These are phyloP conservation scores for Populus nigra DNA, from an alignment of 345 rosid species.

Conservation along the genomic window DNA sequence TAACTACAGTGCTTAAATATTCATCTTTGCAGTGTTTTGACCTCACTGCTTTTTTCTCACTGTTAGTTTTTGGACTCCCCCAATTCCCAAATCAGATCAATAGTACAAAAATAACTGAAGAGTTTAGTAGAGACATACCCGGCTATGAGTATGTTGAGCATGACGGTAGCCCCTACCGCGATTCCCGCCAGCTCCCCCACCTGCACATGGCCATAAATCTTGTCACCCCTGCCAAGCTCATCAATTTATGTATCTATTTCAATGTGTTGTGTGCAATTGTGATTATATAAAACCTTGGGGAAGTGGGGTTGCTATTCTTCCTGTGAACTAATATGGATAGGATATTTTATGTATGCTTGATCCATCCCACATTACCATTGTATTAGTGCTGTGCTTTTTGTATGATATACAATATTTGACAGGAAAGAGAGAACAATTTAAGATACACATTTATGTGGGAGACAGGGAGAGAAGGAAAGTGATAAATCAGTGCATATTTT, in stretches of 20 bases:
- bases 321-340: neutral
- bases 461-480: neutral
- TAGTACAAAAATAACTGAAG: neutral
- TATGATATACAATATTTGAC: too few relatives aligned
- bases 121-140: conserved; percentile 42
- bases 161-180: conserved; percentile 90
- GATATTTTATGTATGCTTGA: too few relatives aligned
- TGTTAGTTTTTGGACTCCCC: neutral
- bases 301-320: neutral
- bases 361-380: too few relatives aligned
- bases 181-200: conserved; percentile 90
- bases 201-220: conserved; percentile 32
- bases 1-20: neutral
- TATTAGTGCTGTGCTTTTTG: too few relatives aligned
- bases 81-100: neutral
- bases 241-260: neutral
- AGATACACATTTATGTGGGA: neutral
- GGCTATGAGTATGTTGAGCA: conserved; percentile 85
- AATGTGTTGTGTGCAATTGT: neutral
- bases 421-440: neutral
- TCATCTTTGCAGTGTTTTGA: neutral
- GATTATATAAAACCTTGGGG: neutral
- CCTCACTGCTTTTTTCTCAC: neutral
- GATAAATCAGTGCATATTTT: neutral
- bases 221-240: neutral